Evolutionary conservation across 352 stramenopile genomes (phyloP), one percentile per base, ranked within the genome.

Genomic region (Phytophthora macrochlamydospora): DNA sequence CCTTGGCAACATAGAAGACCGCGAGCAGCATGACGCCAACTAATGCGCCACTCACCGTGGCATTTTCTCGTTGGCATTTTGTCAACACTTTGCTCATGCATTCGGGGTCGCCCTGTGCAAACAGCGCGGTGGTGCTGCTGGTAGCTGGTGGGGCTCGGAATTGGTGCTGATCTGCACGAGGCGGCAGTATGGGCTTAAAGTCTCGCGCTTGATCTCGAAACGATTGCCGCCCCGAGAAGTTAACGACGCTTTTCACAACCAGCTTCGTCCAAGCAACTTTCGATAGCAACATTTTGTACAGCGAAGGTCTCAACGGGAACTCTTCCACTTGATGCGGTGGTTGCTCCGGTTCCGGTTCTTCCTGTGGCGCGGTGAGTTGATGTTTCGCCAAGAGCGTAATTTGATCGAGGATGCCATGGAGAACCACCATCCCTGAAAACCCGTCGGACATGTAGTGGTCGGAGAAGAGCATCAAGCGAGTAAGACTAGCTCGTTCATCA

Each of bases 381-480:
- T 57, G 12, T 2, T 44, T 66, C 6, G 38, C 30, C 18, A 71
- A 43, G 29, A 48, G n/a, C 2, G 28, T 40, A 4, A 57, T 14
- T 5, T 52, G 37, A 12, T 80, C 52, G 3, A 87, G 59, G 7
- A 87, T 31, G 7, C 63, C 49, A 44, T 83, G 73, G 12, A 84
- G 62, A 4, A 81, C 56, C 45, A 76, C 76, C 18, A 66, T 52
- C 4, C 73, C 75, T 0, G 78, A 83, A 2, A 49, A 62, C 1
- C 67, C 57, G 40, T 87, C 78, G 9, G 75, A 79, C 78, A 87
- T 84, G 68, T 78, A 83, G 59, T 75, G 71, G 35, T 87, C 78
- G 0, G 75, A 67, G 24, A 85, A 75, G 59, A 87, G 56, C 43
- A 87, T 66, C 32, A 85, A 53, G 9, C 76, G 75, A 11, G 68